Evolutionary conservation across 805 yeast genomes (phyloP), one percentile per base, ranked within the genome.

Genomic region (Hanseniaspora nectarophila): DNA sequence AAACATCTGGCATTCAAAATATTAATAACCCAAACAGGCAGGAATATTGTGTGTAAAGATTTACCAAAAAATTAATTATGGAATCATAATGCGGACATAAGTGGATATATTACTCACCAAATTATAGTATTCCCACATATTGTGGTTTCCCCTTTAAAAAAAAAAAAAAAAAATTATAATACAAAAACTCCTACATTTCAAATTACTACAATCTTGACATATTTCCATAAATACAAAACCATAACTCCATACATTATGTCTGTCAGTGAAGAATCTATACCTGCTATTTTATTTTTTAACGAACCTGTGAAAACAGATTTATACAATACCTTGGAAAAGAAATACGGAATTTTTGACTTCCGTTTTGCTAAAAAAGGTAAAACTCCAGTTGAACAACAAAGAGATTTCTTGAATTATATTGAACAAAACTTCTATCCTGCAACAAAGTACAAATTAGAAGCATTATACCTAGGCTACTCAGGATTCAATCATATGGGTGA

Each of bases 381-480:
- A 23, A 39, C 43, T 13, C 38, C 40, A 12, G 44, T 37, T 20
- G 47, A 40, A 8, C 44, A 46, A 16, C 21, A 52, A 37, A 42
- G 38, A 32, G 31, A 34, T 16, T 52, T 52, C 28, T 12, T 46
- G 3, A 28, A 35, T 9, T 46, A 33, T 18, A 39, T 52, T 4
- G 26, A 39, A 23, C 29, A 24, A 21, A 39, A 56, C 46, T 34
- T 56, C 43, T 34, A 53, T 40, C 59, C 55, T 31, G 31, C 51
- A n/a, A 32, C 56, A 2, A 37, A 44, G 8, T 55, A 57, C 37
- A 57, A 48, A 35, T 42, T 64, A 15, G 66, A 60, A 8, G 85
- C 77, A 8, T 75, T 80, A 12, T 80, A 78, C 60, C 80, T 76
- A 1, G 81, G 80, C 0, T 78, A 80, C 75, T 69, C 74, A 29